Evolutionary conservation across 768 basidiomycete species (phyloP).

Genomic region (Naematelia encephala): DNA sequence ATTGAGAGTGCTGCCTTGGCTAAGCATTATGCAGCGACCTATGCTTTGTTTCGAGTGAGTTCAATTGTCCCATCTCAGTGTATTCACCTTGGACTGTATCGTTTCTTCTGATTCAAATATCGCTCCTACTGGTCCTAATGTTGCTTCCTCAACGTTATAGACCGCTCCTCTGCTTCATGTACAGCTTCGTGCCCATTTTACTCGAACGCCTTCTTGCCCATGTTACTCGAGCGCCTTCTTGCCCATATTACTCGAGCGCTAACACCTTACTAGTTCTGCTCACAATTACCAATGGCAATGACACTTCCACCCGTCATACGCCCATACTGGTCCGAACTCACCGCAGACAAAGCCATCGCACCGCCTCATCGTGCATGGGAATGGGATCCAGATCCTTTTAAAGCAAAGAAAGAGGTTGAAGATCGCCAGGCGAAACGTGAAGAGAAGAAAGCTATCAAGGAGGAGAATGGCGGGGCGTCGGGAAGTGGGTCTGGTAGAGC

Average conservation of each 20-base stretch:
- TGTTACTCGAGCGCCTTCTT: not conserved
- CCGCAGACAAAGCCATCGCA: conserved; percentile 63
- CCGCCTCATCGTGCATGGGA: conserved; percentile 77
- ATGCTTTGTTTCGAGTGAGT: conserved; percentile 76
- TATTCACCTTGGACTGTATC: not conserved
- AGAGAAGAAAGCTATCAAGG: conserved; percentile 42
- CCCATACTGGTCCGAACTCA: conserved; percentile 80
- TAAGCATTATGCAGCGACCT: conserved; percentile 85
- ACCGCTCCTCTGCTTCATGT: not conserved
- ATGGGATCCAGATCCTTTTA: conserved; percentile 83
- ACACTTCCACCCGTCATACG: conserved; percentile 78
- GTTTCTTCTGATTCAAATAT: not conserved
- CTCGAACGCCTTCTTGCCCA: too few species aligned
- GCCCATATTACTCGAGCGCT: not conserved
- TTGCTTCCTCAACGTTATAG: not conserved
- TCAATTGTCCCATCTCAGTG: not conserved
- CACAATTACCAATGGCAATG: conserved; percentile 46
- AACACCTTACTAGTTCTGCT: conserved; percentile 34
- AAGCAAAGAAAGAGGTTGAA: conserved; percentile 65
- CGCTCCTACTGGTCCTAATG: not conserved
- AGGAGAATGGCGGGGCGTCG: conserved; percentile 18
- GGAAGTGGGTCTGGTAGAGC: conserved; percentile 15
- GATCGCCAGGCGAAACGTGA: conserved; percentile 63
- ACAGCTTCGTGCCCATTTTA: not conserved
- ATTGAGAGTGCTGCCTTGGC: conserved; percentile 72